These are phyloP conservation scores for Fusarium acutatum DNA, from an alignment of 2,329 filamentous ascomycete species.

Conservation along the genomic window DNA sequence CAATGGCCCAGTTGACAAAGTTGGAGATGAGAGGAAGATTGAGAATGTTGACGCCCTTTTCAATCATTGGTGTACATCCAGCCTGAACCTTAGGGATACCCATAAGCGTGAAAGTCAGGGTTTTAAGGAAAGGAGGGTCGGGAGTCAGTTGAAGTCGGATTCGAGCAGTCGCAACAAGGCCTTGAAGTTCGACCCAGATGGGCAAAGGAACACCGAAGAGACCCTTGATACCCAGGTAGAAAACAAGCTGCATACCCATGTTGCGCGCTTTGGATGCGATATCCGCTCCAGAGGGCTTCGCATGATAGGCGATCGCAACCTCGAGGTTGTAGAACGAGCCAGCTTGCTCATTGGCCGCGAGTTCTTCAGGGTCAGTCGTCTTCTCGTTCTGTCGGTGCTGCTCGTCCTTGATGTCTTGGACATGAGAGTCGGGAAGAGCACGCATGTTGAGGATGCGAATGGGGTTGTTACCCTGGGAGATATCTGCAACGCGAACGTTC, in stretches of 20 bases:
- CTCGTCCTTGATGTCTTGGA: constrained; percentile 82
- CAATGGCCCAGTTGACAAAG: constrained; percentile 96
- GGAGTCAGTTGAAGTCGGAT: constrained; percentile 86
- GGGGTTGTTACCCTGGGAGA: constrained; percentile 92
- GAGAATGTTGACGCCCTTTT: constrained; percentile 87
- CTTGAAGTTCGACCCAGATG: constrained; percentile 88
- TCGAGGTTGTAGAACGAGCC: constrained; percentile 95
- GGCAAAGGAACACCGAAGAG: constrained; percentile 89
- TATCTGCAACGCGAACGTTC: constrained; percentile 93
- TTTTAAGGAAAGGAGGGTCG: constrained; percentile 91
- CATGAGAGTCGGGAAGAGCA: constrained; percentile 80
- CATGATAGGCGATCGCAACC: constrained; percentile 89
- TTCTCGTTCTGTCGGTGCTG: constrained; percentile 82
- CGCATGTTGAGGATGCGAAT: constrained; percentile 87
- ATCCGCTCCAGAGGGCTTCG: constrained; percentile 74
- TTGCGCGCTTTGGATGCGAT: constrained; percentile 87
- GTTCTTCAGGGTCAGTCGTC: constrained; percentile 84
- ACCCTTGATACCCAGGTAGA: constrained; percentile 90
- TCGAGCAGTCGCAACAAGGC: constrained; percentile 87
- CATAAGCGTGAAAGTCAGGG: constrained; percentile 92
- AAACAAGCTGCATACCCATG: constrained; percentile 96
- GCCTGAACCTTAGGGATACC: constrained; percentile 89
- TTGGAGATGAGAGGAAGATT: constrained; percentile 94
- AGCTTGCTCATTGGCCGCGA: constrained; percentile 88
- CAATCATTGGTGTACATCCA: constrained; percentile 91